phyloP scores from a whole-genome alignment of 1,284 basidiomycete genomes.

The Trichosporon ovoides region DNA sequence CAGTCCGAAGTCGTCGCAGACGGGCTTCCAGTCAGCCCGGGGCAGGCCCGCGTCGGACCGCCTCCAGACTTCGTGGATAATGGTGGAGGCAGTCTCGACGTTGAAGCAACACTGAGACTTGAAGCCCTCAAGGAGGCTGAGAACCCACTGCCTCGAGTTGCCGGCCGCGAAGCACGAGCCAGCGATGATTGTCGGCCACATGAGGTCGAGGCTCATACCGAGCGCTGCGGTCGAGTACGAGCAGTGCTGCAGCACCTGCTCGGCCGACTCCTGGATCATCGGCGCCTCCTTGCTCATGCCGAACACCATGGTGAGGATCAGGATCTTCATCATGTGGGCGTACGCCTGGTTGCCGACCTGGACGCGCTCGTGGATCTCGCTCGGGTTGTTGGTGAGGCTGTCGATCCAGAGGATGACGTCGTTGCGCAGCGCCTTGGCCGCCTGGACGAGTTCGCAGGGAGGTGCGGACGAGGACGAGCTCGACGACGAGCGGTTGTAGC shows the following conservation, averaged over 20 bases:
- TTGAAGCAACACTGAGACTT: slow-evolving; percentile 54
- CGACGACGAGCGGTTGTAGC: neutral
- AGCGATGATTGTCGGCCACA: slow-evolving; percentile 53
- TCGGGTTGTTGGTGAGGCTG: slow-evolving; percentile 32
- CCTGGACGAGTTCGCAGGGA: slow-evolving; percentile 17
- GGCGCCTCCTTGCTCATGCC: slow-evolving; percentile 46
- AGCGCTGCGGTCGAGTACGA: slow-evolving; percentile 41
- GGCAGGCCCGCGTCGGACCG: slow-evolving; percentile 30
- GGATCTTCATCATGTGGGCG: slow-evolving; percentile 51
- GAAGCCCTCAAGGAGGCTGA: slow-evolving; percentile 52
- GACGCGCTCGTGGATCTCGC: slow-evolving; percentile 46
- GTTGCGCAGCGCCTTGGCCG: slow-evolving; percentile 36
- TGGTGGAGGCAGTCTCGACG: slow-evolving; percentile 53
- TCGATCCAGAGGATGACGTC: slow-evolving; percentile 48
- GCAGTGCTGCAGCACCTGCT: slow-evolving; percentile 43
- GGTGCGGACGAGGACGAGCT: neutral
- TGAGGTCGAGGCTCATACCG: slow-evolving; percentile 49
- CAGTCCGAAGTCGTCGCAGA: slow-evolving; percentile 41
- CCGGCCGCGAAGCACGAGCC: slow-evolving; percentile 49
- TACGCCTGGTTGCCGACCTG: slow-evolving; percentile 49
- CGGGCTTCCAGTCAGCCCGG: slow-evolving; percentile 42
- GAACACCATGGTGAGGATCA: slow-evolving; percentile 52
- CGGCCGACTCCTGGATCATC: slow-evolving; percentile 47
- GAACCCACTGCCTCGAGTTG: slow-evolving; percentile 47
- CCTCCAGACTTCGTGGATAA: slow-evolving; percentile 52